Base-by-base conservation (phyloP, 2,329 filamentous ascomycete species). In the Orbilia quercus region DNA sequence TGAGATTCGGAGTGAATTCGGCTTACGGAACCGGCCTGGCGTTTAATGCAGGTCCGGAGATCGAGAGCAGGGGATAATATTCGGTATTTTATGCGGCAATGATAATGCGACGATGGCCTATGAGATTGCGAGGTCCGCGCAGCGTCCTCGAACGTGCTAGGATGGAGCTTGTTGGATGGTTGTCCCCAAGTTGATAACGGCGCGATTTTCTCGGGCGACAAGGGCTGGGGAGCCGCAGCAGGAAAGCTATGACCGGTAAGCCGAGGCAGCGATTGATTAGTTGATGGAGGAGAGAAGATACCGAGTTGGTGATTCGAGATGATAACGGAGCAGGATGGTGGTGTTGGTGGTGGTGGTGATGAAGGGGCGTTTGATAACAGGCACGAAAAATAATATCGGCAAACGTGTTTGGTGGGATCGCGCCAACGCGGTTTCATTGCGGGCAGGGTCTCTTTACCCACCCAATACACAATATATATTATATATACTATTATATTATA, bases 1-100 rank as follows among this genome's bases (percentile, higher is more conserved):
- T 55, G 38, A 59, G 18, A 60, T 48, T 65, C 67, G 67, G 67
- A 72, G 60, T 72, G 55, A 69, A 69, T 69, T 69, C 64, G 64
- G 64, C 38, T 69, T 50, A 23, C 36, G 44, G 45, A 44, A 54
- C 25, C 14, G 36, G 36, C 53, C 40, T 51, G 53, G 63, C 53
- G 51, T 50, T 40, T 20, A 51, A 53, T 53, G 63, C 54, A 67
- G 63, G 63, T 48, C 18, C 50, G 34, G 50, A 58, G 20, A 60
- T 54, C 44, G 50, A 36, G 34, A 50, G 36, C 48, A 45, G 48
- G 38, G 58, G 64, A 36, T 50, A 51, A 34, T 38, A 50, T 44
- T 63, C 53, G 66, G 50, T 50, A 40, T 57, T n/a, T 50, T 57
- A 53, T 60, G 58, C 66, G 66, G 66, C 66, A 64, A 47, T 47